Evolutionary conservation across 495 filamentous ascomycete genomes (phyloP).

Genomic region (Xylaria nigripes): DNA sequence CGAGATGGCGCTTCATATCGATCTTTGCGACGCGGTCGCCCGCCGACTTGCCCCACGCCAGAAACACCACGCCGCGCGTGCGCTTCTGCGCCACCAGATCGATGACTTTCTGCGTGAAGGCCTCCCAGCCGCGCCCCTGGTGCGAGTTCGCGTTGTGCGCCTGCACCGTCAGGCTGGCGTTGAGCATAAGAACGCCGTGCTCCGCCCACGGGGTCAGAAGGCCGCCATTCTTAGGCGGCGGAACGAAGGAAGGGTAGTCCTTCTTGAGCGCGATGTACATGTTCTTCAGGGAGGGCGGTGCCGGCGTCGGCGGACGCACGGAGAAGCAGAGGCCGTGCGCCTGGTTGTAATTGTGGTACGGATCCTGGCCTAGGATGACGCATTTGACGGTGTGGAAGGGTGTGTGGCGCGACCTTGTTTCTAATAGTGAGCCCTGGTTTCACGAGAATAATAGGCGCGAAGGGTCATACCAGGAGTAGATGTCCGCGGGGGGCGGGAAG

Average conservation of each 20-base stretch:
- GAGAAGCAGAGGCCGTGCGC: constrained; percentile 94
- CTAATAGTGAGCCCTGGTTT: background rate
- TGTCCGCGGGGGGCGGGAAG: constrained; percentile 77
- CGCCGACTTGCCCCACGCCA: constrained; percentile 86
- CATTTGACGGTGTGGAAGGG: constrained; percentile 78
- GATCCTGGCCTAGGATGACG: constrained; percentile 91
- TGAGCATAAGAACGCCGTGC: constrained; percentile 81
- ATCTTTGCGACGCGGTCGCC: constrained; percentile 63
- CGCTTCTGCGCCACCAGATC: constrained; percentile 71
- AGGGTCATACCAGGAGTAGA: constrained; percentile 81
- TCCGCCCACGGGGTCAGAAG: constrained; percentile 89
- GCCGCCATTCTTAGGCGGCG: constrained; percentile 68
- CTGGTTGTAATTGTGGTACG: constrained; percentile 93
- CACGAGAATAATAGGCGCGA: background rate
- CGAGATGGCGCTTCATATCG: constrained; percentile 60
- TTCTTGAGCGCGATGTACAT: constrained; percentile 81
- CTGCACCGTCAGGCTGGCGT: constrained; percentile 86
- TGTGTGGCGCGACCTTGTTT: constrained; percentile 73
- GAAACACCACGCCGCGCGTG: constrained; percentile 76
- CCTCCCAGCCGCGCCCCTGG: constrained; percentile 79
- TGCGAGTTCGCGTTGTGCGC: constrained; percentile 82
- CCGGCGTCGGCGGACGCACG: constrained; percentile 77
- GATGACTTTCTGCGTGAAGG: constrained; percentile 82
- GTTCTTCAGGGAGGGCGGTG: constrained; percentile 81
- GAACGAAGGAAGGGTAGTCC: constrained; percentile 73